A percentile compares a stretch with the other conserved stretches of the same genome.
These are phyloP conservation scores for Closterium sp. DNA, from an alignment of 139 green algal genomes.

Conservation along the genomic window DNA sequence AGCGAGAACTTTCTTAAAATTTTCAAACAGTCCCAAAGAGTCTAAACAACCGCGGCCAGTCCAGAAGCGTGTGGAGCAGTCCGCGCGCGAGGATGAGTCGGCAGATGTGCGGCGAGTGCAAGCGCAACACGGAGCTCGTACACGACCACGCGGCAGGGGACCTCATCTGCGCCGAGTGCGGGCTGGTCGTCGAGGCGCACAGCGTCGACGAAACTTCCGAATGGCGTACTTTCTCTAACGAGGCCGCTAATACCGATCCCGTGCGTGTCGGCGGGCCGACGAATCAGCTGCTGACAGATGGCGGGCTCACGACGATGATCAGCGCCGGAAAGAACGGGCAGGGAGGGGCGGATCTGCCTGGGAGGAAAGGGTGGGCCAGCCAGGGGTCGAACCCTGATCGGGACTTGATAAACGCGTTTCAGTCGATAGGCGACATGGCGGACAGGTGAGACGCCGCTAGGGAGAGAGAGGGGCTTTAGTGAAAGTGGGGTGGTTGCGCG, in stretches of 20 bases:
- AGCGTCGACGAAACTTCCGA: constrained; percentile 91
- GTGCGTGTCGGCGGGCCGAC: constrained; percentile 66
- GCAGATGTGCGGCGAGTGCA: constrained; percentile 51
- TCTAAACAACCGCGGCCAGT: neutral
- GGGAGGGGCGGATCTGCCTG: neutral
- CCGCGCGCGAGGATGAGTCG: neutral
- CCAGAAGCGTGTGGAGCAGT: neutral
- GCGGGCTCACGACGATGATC: constrained; percentile 81
- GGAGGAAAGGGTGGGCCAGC: constrained; percentile 58
- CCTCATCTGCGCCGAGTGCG: constrained; percentile 65
- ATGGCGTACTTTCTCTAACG: constrained; percentile 95
- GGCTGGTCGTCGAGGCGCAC: constrained; percentile 81
- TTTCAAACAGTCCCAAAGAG: neutral
- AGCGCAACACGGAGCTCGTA: constrained; percentile 35
- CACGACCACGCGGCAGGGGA: constrained; percentile 46
- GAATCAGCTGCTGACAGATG: constrained; percentile 79
- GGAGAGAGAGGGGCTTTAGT: too few species aligned
- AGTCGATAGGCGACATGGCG: constrained; percentile 41
- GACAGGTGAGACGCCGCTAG: constrained; percentile 33
- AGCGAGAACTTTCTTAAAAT: too few species aligned
- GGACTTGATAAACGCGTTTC: constrained; percentile 59
- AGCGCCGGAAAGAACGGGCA: constrained; percentile 28
- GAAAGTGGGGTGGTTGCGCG: neutral
- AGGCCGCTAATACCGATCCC: constrained; percentile 38
- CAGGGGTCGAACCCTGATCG: constrained; percentile 62